Percentiles rank a stretch among this genome's conserved stretches.
These are phyloP conservation scores for Nemophila menziesii DNA, from an alignment of 257 asterid species.

Conservation along the genomic window DNA sequence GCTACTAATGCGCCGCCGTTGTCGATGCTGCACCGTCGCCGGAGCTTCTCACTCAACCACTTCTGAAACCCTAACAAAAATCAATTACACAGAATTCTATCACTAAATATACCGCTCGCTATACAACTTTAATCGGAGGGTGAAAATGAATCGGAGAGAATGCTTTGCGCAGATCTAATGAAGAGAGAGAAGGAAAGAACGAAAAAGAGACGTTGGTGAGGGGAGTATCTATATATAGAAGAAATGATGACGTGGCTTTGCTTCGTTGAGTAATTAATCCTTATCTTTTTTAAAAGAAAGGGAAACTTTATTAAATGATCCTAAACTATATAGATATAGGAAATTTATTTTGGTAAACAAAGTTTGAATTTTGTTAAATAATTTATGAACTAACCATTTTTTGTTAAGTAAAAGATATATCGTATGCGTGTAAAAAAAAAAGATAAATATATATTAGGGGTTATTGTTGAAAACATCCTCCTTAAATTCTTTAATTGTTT, in stretches of 20 bases:
- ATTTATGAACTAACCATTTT: no score
- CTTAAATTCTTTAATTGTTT: no score
- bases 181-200: neutral
- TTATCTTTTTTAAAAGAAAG: neutral
- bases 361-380: no score
- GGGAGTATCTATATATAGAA: neutral
- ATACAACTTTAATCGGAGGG: neutral
- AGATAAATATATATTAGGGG: no score
- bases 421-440: no score
- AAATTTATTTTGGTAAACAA: no score
- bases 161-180: conserved; percentile 10
- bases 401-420: no score
- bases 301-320: no score
- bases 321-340: no score
- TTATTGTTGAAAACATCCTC: no score
- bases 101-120: neutral
- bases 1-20: neutral
- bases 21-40: neutral
- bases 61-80: conserved; percentile 1
- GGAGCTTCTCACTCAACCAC: conserved; percentile 5
- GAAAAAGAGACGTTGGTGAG: neutral
- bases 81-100: neutral
- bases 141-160: neutral
- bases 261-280: neutral
- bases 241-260: conserved; percentile 7